A percentile compares a stretch with the other conserved stretches of the same genome.
Conservation (phyloP, 2,329 filamentous ascomycete genomes). For the Hypoxylon sp. region DNA sequence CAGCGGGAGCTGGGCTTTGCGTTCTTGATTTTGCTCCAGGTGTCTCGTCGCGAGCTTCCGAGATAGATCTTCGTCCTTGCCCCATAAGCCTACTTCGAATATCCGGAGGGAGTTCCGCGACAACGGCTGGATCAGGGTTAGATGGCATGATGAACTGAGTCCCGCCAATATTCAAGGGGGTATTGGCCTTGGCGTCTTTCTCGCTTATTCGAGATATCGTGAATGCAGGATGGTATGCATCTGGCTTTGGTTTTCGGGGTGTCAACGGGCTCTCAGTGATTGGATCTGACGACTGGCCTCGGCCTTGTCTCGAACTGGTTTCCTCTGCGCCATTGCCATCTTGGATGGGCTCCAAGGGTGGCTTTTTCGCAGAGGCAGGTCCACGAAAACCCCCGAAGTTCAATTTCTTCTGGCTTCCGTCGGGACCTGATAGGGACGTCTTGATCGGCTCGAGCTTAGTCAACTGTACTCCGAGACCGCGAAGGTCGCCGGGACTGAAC, state of each 20-base stretch:
- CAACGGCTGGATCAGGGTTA: conserved; percentile 82
- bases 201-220: conserved; percentile 63
- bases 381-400: conserved; percentile 72
- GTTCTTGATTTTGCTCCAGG: conserved; percentile 55
- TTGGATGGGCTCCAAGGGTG: conserved; percentile 60
- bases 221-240: conserved; percentile 63
- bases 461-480: conserved; percentile 92
- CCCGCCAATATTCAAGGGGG: conserved; percentile 81
- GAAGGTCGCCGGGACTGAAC: conserved; percentile 91
- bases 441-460: conserved; percentile 90
- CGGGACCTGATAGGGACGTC: conserved; percentile 62
- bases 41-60: conserved; percentile 49
- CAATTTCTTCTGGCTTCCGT: conserved; percentile 84
- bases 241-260: conserved; percentile 62
- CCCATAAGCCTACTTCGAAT: conserved; percentile 81
- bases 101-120: conserved; percentile 85
- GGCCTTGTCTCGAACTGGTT: conserved; percentile 50
- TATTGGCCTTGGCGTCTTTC: conserved; percentile 68
- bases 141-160: conserved; percentile 93
- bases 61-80: conserved; percentile 58
- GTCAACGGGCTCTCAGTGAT: conserved; percentile 68
- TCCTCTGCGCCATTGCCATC: conserved; percentile 56
- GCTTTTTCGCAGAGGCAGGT: conserved; percentile 56
- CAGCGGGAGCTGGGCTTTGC: conserved; percentile 53
- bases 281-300: conserved; percentile 59